phyloP scores from a whole-genome alignment of 352 stramenopile genomes.

The Phytopythium boreale region DNA sequence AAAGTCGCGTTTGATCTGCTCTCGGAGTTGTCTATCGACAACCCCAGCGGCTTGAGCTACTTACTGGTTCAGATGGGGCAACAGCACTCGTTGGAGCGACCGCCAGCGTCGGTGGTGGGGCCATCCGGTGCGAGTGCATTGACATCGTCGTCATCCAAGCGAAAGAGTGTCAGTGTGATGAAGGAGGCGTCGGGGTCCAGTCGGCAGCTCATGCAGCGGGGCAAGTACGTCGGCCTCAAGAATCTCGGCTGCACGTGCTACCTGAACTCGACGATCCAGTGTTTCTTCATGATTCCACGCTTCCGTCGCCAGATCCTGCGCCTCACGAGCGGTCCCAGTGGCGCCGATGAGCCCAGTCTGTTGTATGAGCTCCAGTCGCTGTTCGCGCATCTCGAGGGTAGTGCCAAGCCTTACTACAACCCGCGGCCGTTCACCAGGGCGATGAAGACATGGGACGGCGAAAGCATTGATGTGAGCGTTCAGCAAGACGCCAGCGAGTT shows the following conservation, averaged over 20 bases:
- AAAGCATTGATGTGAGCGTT: slow-evolving; percentile 85
- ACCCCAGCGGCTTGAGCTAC: slow-evolving; percentile 53
- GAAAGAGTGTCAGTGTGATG: slow-evolving; percentile 39
- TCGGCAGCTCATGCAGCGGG: slow-evolving; percentile 42
- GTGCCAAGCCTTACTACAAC: slow-evolving; percentile 84
- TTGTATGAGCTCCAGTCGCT: slow-evolving; percentile 89
- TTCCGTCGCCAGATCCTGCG: slow-evolving; percentile 88
- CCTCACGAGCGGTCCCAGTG: slow-evolving; percentile 15
- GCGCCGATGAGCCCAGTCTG: slow-evolving; percentile 30
- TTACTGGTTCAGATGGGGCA: slow-evolving; percentile 66
- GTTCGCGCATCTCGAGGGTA: slow-evolving; percentile 88
- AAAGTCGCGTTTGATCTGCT: slow-evolving; percentile 81
- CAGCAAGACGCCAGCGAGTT: slow-evolving; percentile 94
- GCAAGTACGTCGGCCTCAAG: slow-evolving; percentile 90
- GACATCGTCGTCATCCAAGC: slow-evolving; percentile 33
- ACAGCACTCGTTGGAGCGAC: slow-evolving; percentile 70
- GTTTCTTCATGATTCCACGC: slow-evolving; percentile 93
- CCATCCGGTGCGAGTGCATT: slow-evolving; percentile 10
- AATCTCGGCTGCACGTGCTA: slow-evolving; percentile 97
- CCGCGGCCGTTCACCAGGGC: slow-evolving; percentile 69
- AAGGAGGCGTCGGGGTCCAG: slow-evolving; percentile 21
- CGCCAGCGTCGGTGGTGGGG: slow-evolving; percentile 22
- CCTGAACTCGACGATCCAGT: slow-evolving; percentile 93
- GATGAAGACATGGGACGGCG: slow-evolving; percentile 88
- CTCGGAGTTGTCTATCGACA: slow-evolving; percentile 60